Conservation (phyloP, 2,329 filamentous ascomycete genomes). For the Rutstroemia sp. region DNA sequence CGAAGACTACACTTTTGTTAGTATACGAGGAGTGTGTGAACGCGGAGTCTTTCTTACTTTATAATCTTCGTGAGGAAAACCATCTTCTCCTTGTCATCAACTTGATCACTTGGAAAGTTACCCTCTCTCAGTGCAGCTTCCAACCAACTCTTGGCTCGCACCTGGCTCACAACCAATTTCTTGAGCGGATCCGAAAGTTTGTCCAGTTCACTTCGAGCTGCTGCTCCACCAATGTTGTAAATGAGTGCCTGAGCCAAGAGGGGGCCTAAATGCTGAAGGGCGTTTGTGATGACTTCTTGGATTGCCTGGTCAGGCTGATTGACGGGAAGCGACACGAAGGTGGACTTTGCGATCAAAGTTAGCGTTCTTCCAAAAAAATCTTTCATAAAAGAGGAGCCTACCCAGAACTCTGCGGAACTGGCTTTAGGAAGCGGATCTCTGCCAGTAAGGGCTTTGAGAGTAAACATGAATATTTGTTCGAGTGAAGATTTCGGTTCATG, state of each 20-base stretch:
- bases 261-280: constrained; percentile 54
- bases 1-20: constrained; percentile 41
- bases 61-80: constrained; percentile 61
- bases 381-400: constrained; percentile 27
- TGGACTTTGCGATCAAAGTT: constrained; percentile 34
- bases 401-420: constrained; percentile 70
- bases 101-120: constrained; percentile 48
- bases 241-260: constrained; percentile 52
- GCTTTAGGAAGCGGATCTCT: constrained; percentile 70
- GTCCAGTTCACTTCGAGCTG: constrained; percentile 65
- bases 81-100: constrained; percentile 51
- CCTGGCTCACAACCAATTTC: constrained; percentile 53
- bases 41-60: constrained; percentile 36
- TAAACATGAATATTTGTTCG: constrained; percentile 64
- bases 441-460: constrained; percentile 61
- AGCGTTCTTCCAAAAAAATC: not conserved
- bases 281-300: constrained; percentile 34
- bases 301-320: not conserved
- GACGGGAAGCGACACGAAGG: constrained; percentile 35
- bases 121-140: constrained; percentile 47
- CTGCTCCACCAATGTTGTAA: constrained; percentile 60
- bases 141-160: constrained; percentile 53
- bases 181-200: constrained; percentile 64
- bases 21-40: too few species aligned
- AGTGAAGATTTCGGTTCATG: constrained; percentile 49